A percentile compares a stretch with the other conserved stretches of the same genome.
phyloP scores from a whole-genome alignment of 805 yeast species.

The Candida silvatica region DNA sequence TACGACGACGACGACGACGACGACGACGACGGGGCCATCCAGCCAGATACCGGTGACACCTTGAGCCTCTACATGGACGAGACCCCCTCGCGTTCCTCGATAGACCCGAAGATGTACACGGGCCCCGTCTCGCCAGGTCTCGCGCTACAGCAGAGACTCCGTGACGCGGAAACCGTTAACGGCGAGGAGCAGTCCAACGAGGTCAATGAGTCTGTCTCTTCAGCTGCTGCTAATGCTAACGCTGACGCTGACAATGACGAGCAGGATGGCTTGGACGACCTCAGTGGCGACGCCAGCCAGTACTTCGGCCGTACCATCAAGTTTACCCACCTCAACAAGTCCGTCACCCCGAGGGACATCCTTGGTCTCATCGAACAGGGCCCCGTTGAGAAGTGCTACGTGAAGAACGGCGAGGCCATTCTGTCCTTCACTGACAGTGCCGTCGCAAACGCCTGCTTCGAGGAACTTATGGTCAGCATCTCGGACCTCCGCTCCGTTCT shows the following conservation, averaged over 20 bases:
- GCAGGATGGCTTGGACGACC: not conserved
- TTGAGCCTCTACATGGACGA: too few species aligned
- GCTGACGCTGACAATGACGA: not conserved
- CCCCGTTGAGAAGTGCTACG: constrained; percentile 51
- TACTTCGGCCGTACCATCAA: constrained; percentile 6
- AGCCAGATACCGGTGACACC: too few species aligned
- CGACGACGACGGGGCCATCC: too few species aligned
- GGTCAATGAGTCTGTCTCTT: not conserved
- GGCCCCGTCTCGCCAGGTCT: too few species aligned
- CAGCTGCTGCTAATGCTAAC: not conserved
- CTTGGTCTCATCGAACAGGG: constrained; percentile 44
- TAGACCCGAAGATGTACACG: too few species aligned
- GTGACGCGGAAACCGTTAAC: too few species aligned
- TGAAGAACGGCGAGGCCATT: constrained; percentile 1
- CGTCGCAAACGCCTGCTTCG: constrained; percentile 16
- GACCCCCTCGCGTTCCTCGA: too few species aligned
- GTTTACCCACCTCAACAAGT: constrained; percentile 12
- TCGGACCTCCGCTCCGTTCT: constrained; percentile 20
- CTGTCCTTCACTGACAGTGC: constrained; percentile 18
- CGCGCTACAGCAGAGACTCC: too few species aligned
- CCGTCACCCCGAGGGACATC: constrained; percentile 13
- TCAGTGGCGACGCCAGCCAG: not conserved
- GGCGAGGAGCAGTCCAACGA: too few species aligned
- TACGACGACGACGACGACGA: too few species aligned
- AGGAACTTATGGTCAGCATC: constrained; percentile 7